Evolutionary conservation across 2,329 filamentous ascomycete species (phyloP), one percentile per base, ranked within the genome.

Genomic region (Ambrosiella cleistominuta): DNA sequence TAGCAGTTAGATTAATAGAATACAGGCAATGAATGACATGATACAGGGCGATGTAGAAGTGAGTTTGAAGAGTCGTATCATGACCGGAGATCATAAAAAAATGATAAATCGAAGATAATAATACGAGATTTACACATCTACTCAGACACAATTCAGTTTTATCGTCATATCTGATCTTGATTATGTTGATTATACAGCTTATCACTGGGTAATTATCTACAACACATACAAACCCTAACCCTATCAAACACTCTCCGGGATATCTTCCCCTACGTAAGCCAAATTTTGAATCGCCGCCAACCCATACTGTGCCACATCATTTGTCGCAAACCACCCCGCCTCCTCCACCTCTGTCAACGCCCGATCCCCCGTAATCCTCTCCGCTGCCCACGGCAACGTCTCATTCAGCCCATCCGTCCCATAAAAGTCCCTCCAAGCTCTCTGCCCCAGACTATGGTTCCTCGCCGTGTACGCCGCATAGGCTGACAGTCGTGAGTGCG

Each of bases 401-500:
- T 69, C 67, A 61, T 68, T 69, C 6, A 74, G 69, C 0, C 77
- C 77, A 60, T 75, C 74, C 4, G 70, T 72, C 49, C 69, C 66
- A 19, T 73, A 71, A 62, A 78, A 81, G 65, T 80, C 75, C 0
- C 68, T 66, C 78, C 79, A 82, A 0, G 78, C 77, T 1, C 75
- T 69, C 13, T 67, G 62, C 0, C 75, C 77, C 2, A 79, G 67
- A 0, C 71, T 75, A 0, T 66, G 66, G 57, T 80, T 79, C 3
- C 67, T 64, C 57, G 70, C 67, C 19, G 66, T 64, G 0, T 77
- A 75, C 1, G 71, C 74, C 9, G 45, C 45, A 62, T 77, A 81
- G 0, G 78, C 79, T 1, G 79, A 75, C 7, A 82, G 68, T 1
- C 79, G 72, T 1, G 79, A 80, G 64, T 82, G 80, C 0, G 74